Evolutionary conservation across 2,329 filamentous ascomycete genomes (phyloP), one percentile per base, ranked within the genome.

Genomic region (Xylariales sp.): DNA sequence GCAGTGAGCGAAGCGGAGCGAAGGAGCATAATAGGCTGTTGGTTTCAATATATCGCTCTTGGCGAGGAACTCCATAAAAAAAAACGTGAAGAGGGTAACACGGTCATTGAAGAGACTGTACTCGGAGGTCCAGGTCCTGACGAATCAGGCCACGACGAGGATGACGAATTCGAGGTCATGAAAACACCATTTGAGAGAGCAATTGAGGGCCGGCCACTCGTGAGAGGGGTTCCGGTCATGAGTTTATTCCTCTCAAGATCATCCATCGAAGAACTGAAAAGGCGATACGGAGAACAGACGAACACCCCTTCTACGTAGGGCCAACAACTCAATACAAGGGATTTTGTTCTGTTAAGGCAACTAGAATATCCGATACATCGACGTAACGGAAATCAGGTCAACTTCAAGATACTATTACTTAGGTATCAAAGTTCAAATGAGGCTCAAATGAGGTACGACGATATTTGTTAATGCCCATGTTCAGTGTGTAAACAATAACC

Each of bases 11-110:
- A 63, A 8, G 43, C 34, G 9, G 36, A 43, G 3, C 50, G 48
- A 50, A 23, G 49, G 46, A 8, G 43, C 32, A 39, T 57, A 50
- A 32, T 23, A 16, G 69, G 70, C 18, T 57, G 64, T 18, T 88
- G 84, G 83, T 87, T 80, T 66, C 87, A 88, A 76, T 89, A 87
- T 77, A 89, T 89, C 68, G 81, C 84, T 61, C 78, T 89, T 12
- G 87, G 86, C 72, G 83, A 86, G 68, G 79, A 84, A 32, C 70
- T 78, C 9, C 79, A 75, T 64, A 70, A 77, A 60, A 71, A 46
- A 52, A 50, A 69, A 3, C 71, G 74, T 46, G 72, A 68, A 23
- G 71, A 80, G 16, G 75, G 79, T 16, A 71, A 75, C 50, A 79
- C 78, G 2, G 66, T 82, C 16, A 74, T 85, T 30, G 80, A 84